Evolutionary conservation across 306 rosid species (phyloP).

Genomic region (Vigna hirtella): DNA sequence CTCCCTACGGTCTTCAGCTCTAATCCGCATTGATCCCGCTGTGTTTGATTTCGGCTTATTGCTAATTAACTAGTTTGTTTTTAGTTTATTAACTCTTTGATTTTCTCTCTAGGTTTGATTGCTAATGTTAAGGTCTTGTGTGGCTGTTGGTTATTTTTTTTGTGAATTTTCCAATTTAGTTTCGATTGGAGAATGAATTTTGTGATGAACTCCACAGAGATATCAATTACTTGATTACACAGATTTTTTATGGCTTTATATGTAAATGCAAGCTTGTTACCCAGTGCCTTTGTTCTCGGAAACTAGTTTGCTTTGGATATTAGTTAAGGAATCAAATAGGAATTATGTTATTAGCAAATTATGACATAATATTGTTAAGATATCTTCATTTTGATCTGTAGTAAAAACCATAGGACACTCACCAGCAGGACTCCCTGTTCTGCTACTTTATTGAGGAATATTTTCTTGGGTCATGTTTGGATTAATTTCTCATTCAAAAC

Average conservation of each 20-base stretch:
- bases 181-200: constrained; percentile 1
- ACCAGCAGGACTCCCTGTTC: background rate
- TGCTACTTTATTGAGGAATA: background rate
- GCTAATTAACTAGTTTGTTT: background rate
- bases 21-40: background rate
- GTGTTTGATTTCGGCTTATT: background rate
- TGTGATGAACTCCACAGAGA: background rate
- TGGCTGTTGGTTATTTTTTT: constrained; percentile 1
- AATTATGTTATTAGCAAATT: background rate
- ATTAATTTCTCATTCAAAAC: too few species aligned
- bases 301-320: background rate
- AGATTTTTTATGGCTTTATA: background rate
- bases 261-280: background rate
- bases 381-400: background rate
- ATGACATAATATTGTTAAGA: background rate
- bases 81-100: background rate
- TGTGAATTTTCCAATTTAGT: constrained; percentile 1
- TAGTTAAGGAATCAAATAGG: background rate
- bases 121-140: background rate
- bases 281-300: background rate
- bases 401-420: too few species aligned
- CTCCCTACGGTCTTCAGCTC: background rate
- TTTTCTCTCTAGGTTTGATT: background rate
- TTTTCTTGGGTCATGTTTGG: too few species aligned
- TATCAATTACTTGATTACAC: constrained; percentile 1